Conservation (phyloP, 257 asterid genomes). For the Solanum stenotomum region DNA sequence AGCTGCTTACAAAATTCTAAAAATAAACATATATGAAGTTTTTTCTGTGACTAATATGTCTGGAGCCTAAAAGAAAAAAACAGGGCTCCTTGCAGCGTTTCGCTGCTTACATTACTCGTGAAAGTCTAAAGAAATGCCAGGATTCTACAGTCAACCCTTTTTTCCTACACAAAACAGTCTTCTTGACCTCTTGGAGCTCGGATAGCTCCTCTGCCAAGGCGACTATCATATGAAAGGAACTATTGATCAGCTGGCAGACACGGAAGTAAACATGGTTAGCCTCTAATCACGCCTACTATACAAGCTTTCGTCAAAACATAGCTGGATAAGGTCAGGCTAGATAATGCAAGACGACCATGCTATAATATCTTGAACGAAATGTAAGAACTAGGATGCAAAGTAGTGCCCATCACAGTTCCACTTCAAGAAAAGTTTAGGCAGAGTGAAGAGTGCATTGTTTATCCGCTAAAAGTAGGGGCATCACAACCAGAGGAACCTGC, state of each 20-base stretch:
- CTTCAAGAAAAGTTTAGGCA: not conserved
- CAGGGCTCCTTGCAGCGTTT: not conserved
- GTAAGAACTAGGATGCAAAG: not conserved
- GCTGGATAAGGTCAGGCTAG: not conserved
- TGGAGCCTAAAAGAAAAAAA: not conserved
- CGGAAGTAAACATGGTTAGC: not conserved
- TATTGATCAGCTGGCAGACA: not conserved
- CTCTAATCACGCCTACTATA: not conserved
- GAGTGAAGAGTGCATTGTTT: not conserved
- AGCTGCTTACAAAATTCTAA: not conserved
- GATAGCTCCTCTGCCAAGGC: not conserved
- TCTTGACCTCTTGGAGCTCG: not conserved
- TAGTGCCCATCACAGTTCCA: not conserved
- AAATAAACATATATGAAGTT: not conserved
- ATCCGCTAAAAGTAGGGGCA: not conserved
- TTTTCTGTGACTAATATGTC: not conserved
- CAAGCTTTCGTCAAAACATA: not conserved
- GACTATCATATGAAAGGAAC: not conserved
- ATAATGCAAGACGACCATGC: not conserved
- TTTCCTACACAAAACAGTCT: not conserved
- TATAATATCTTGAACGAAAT: not conserved
- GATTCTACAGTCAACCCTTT: not conserved
- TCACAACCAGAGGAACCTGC: not conserved
- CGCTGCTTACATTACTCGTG: not conserved
- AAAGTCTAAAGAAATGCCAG: not conserved